These are phyloP conservation scores for Bruguiera hainesii DNA, from an alignment of 441 rosid species.

Conservation along the genomic window DNA sequence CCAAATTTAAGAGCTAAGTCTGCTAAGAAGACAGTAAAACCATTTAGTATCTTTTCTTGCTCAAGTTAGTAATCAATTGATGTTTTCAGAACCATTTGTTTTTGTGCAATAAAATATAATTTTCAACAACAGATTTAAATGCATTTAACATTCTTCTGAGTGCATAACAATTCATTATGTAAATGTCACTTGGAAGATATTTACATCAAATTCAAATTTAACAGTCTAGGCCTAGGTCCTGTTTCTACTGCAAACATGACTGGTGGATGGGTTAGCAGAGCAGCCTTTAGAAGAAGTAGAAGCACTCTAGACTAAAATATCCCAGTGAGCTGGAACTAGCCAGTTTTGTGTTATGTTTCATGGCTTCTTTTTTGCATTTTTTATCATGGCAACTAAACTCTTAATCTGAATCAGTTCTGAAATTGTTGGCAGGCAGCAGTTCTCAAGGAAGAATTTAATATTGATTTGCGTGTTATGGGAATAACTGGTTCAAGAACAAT, in stretches of 20 bases:
- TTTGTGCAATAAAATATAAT: no score
- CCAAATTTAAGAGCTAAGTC: no score
- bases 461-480: conserved; percentile 95
- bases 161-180: no score
- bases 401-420: conserved; percentile 11
- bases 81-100: no score
- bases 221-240: no score
- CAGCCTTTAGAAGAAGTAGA: not conserved
- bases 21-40: no score
- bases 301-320: not conserved
- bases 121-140: no score
- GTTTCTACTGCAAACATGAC: not conserved
- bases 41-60: no score
- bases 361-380: conserved; percentile 1
- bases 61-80: no score
- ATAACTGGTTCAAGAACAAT: conserved; percentile 68
- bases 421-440: conserved; percentile 60
- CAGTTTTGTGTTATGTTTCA: not conserved
- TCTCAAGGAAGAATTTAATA: conserved; percentile 87
- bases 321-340: not conserved
- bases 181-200: no score
- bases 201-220: no score
- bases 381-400: not conserved
- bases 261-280: not conserved
- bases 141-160: no score